Evolutionary conservation across 768 basidiomycete genomes (phyloP).

Genomic region (Leccinum subgranulosum): DNA sequence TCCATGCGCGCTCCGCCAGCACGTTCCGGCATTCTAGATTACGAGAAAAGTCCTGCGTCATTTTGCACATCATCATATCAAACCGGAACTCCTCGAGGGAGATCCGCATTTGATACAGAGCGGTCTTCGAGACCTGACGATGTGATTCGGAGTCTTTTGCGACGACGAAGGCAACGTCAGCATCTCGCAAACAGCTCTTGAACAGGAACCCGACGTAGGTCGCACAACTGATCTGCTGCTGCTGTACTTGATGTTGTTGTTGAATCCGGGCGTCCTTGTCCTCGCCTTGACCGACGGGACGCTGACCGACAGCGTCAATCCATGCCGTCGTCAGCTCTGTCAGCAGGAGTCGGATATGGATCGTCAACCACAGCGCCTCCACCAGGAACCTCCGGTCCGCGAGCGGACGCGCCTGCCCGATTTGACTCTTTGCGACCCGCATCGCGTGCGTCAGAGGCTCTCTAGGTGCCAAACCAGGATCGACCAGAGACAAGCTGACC

Average conservation of each 20-base stretch:
- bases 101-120: conserved; percentile 42
- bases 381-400: conserved; percentile 59
- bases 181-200: conserved; percentile 45
- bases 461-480: conserved; percentile 37
- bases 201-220: conserved; percentile 46
- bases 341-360: conserved; percentile 52
- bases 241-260: too few species aligned
- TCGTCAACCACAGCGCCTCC: conserved; percentile 55
- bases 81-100: conserved; percentile 51
- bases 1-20: conserved; percentile 20
- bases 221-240: conserved; percentile 43
- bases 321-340: conserved; percentile 42
- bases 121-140: conserved; percentile 49
- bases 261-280: conserved; percentile 2
- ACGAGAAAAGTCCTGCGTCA: conserved; percentile 13
- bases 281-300: conserved; percentile 16
- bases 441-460: conserved; percentile 49
- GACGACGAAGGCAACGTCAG: conserved; percentile 42
- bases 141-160: conserved; percentile 48
- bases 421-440: conserved; percentile 45
- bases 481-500: conserved; percentile 29
- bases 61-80: conserved; percentile 35
- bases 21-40: conserved; percentile 13
- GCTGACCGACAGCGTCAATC: conserved; percentile 33
- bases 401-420: conserved; percentile 56